Base-by-base conservation (phyloP, 2,329 filamentous ascomycete genomes). In the Botrytis galanthina region DNA sequence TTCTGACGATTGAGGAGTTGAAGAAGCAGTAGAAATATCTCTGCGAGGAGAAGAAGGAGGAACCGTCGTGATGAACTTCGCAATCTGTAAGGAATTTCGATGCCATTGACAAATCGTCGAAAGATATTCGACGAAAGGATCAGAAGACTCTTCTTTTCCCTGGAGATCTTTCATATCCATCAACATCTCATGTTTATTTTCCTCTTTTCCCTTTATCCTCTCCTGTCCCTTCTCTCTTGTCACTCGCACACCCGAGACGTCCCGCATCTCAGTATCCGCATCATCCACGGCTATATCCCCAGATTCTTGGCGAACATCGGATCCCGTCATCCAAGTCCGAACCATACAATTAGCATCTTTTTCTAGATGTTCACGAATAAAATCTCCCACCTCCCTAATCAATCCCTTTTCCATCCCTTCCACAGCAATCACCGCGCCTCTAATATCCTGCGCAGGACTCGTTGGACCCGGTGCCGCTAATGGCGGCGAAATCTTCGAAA, bases 381-480 rank as follows among this genome's bases (percentile, higher is more conserved):
- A 87, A 4, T 86, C 83, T 5, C 93, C 90, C 6, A 93, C 88
- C 16, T 87, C 85, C 2, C 84, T 81, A 16, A 88, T 80, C 35
- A 88, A 77, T n/a, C 79, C 78, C 10, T 81, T 76, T 73, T 91
- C 88, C 29, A 91, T 86, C 0, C 95, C 95, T 82, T 98, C 95
- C 42, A 98, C 84, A 0, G 93, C 92, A 75, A 98, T 91, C 54
- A 98, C 88, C 0, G 92, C 89, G 0, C 95, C 95, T n/a, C 94
- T 88, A 10, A 85, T 84, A 77, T 85, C 82, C 74, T 82, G 80
- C 37, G 78, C 70, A 70, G 82, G 73, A 78, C 81, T 77, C 51
- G 78, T 71, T 61, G 82, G 81, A 8, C 81, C 79, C 1, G 83
- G 79, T 26, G 83, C 77, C 9, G 84, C 82, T 22, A 93, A 84